Percentiles rank a stretch among this genome's conserved stretches.
These are phyloP conservation scores for Cladosporium sp. DNA, from an alignment of 2,329 filamentous ascomycete genomes.

Conservation along the genomic window DNA sequence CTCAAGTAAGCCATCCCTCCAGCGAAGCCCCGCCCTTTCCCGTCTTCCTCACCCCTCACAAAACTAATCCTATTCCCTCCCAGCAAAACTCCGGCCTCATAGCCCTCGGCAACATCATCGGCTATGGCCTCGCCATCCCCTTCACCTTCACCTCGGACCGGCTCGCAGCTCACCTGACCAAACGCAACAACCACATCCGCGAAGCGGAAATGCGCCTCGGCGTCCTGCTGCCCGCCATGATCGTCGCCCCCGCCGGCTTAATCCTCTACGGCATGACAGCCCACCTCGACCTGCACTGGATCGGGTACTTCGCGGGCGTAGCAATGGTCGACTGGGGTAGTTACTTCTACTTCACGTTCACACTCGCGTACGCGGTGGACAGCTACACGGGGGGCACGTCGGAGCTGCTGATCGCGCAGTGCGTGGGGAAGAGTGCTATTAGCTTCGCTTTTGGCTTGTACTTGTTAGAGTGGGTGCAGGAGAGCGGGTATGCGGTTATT, in stretches of 20 bases:
- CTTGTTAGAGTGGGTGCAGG: slow-evolving; percentile 33
- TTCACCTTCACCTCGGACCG: slow-evolving; percentile 29
- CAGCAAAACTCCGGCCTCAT: slow-evolving; percentile 27
- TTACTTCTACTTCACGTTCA: slow-evolving; percentile 42
- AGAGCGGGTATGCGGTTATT: slow-evolving; percentile 32
- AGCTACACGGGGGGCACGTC: slow-evolving; percentile 53
- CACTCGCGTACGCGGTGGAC: slow-evolving; percentile 59
- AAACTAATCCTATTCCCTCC: background rate
- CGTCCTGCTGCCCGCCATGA: slow-evolving; percentile 32
- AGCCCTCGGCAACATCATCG: slow-evolving; percentile 34
- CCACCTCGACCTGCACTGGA: slow-evolving; percentile 32
- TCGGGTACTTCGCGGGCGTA: slow-evolving; percentile 36
- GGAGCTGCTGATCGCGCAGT: slow-evolving; percentile 54
- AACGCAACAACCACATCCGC: slow-evolving; percentile 25
- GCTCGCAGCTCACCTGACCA: slow-evolving; percentile 29
- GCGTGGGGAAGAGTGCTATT: slow-evolving; percentile 34
- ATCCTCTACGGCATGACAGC: slow-evolving; percentile 35
- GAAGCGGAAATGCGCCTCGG: slow-evolving; percentile 31
- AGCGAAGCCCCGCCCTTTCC: too few species aligned
- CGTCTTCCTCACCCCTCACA: too few species aligned
- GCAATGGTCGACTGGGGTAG: slow-evolving; percentile 33
- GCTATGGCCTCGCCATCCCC: slow-evolving; percentile 32
- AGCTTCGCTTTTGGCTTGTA: slow-evolving; percentile 32
- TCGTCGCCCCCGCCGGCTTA: slow-evolving; percentile 33
- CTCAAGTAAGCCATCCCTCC: slow-evolving; percentile 8